Percentiles rank a stretch among this genome's conserved stretches.
phyloP scores from a whole-genome alignment of 169 alveolate species.

The Plasmodium gallinaceum region DNA sequence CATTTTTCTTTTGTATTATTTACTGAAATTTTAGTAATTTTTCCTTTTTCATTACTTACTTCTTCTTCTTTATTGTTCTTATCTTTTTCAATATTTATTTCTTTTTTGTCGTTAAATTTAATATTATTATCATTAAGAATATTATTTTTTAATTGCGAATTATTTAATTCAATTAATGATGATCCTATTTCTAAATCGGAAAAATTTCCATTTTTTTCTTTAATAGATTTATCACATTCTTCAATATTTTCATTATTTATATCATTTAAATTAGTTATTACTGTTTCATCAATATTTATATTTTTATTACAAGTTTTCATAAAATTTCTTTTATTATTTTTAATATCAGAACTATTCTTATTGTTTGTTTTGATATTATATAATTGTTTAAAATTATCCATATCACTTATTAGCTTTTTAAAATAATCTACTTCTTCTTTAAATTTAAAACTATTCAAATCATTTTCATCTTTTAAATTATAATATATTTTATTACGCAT shows the following conservation, averaged over 20 bases:
- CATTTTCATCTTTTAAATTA: background rate
- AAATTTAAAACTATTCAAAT: background rate
- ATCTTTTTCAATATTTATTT: slow-evolving; percentile 1
- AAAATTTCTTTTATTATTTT: background rate
- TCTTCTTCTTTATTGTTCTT: background rate
- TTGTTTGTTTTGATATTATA: background rate
- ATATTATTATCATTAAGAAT: background rate
- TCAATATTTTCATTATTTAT: background rate
- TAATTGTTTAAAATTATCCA: background rate
- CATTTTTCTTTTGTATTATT: background rate
- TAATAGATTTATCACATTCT: background rate
- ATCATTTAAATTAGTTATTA: background rate
- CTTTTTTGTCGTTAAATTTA: background rate
- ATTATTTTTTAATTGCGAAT: background rate
- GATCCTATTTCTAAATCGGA: background rate
- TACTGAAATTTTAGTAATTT: background rate
- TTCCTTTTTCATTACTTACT: background rate
- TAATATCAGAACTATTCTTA: background rate
- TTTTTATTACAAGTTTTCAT: background rate
- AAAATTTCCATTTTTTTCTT: background rate
- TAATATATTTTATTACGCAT: background rate
- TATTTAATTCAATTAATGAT: background rate
- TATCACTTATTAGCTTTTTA: slow-evolving; percentile 28
- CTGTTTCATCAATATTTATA: background rate
- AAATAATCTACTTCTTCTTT: slow-evolving; percentile 42